A percentile compares a stretch with the other conserved stretches of the same genome.
Evolutionary conservation across 148 eudicot genomes (phyloP).

Genomic region (Rhododendron henanense): DNA sequence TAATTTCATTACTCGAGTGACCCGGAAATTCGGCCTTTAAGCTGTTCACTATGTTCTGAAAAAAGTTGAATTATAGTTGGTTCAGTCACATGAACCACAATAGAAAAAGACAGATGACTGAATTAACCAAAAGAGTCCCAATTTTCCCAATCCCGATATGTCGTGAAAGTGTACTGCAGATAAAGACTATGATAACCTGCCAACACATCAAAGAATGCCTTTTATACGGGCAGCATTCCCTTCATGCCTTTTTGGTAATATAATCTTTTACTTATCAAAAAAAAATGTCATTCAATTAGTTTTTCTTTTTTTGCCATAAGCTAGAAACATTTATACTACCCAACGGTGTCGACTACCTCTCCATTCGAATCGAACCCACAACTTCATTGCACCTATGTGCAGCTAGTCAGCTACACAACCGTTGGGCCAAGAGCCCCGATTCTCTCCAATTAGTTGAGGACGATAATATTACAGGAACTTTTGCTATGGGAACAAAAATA

Average conservation of each 20-base stretch:
- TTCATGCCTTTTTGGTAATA: too few species aligned
- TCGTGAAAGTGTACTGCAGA: neutral
- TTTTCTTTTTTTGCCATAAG: neutral
- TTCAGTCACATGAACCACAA: neutral
- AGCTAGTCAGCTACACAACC: neutral
- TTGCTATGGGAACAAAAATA: neutral
- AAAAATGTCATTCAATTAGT: neutral
- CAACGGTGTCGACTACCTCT: neutral
- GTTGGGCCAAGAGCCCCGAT: neutral
- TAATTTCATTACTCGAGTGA: neutral
- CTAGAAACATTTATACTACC: neutral
- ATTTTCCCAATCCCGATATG: neutral
- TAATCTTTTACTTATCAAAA: too few species aligned
- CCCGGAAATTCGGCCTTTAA: neutral
- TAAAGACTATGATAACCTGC: neutral
- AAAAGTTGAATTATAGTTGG: neutral
- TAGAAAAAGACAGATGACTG: neutral
- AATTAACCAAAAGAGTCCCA: neutral
- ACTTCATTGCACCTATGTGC: neutral
- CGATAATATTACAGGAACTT: neutral
- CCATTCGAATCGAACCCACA: neutral
- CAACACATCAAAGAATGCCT: neutral
- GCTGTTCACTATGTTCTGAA: neutral
- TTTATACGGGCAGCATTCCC: too few species aligned
- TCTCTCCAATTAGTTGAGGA: neutral